Conservation (phyloP, 2,329 filamentous ascomycete species). For the Talaromyces funiculosus region DNA sequence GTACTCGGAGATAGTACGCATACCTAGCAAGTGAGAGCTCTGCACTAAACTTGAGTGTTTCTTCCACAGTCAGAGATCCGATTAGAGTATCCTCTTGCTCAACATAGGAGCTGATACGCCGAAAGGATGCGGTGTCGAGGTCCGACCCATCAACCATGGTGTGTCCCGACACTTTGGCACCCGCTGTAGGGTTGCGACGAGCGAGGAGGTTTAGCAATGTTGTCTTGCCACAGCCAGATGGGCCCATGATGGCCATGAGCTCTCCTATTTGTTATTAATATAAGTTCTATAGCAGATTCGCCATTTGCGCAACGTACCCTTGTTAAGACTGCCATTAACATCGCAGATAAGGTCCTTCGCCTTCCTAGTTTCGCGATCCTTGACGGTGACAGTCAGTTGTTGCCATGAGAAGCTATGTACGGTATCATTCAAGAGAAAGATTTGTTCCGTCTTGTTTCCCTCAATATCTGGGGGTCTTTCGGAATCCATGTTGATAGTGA, state of each 20-base stretch:
- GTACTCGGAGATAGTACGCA: slow-evolving; percentile 11
- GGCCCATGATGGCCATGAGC: slow-evolving; percentile 76
- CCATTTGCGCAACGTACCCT: slow-evolving; percentile 39
- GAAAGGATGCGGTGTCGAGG: slow-evolving; percentile 52
- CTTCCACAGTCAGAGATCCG: slow-evolving; percentile 70
- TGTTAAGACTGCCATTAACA: slow-evolving; percentile 59
- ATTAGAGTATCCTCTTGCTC: slow-evolving; percentile 85
- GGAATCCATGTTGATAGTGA: not conserved
- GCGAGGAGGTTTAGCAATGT: slow-evolving; percentile 78
- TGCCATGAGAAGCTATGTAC: slow-evolving; percentile 63
- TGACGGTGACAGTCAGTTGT: slow-evolving; percentile 63
- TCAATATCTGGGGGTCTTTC: not conserved
- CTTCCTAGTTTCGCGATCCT: slow-evolving; percentile 61
- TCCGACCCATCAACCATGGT: slow-evolving; percentile 59
- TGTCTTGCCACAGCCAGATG: slow-evolving; percentile 69
- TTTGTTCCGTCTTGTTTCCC: slow-evolving; percentile 6
- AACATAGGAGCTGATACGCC: slow-evolving; percentile 67
- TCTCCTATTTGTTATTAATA: slow-evolving; percentile 47
- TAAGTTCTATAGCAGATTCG: not conserved
- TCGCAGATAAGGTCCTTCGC: slow-evolving; percentile 58
- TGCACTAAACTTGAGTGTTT: slow-evolving; percentile 74
- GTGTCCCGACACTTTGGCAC: slow-evolving; percentile 49
- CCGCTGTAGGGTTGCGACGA: slow-evolving; percentile 50
- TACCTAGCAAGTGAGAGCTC: slow-evolving; percentile 57
- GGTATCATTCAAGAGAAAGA: slow-evolving; percentile 49